A percentile compares a stretch with the other conserved stretches of the same genome.
Evolutionary conservation across 495 filamentous ascomycete genomes (phyloP).

Genomic region (Aspergillus bridgeri): DNA sequence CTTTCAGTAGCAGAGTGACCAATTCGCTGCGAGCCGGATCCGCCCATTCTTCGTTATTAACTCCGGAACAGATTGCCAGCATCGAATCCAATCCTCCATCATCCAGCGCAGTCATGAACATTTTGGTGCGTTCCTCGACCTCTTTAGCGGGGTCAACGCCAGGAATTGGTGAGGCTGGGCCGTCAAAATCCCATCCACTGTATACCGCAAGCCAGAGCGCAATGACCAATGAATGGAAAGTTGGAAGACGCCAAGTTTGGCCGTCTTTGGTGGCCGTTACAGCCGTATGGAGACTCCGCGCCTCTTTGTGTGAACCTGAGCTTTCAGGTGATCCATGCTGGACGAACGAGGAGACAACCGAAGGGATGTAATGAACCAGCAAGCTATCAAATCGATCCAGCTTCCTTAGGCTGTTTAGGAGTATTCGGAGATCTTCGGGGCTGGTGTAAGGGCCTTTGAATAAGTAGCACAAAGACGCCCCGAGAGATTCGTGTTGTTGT

Average conservation of each 20-base stretch:
- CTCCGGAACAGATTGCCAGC: conserved; percentile 74
- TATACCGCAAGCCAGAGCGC: conserved; percentile 90
- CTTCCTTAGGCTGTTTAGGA: conserved; percentile 61
- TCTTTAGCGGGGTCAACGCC: conserved; percentile 61
- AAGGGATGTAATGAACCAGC: conserved; percentile 75
- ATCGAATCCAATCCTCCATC: conserved; percentile 92
- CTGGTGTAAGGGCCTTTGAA: conserved; percentile 68
- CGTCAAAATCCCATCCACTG: conserved; percentile 80
- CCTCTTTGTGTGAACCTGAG: conserved; percentile 54
- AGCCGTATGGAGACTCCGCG: conserved; percentile 62
- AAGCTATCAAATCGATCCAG: conserved; percentile 69
- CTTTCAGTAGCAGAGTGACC: conserved; percentile 71
- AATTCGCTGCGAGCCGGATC: conserved; percentile 74
- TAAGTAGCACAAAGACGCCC: conserved; percentile 68
- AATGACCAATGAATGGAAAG: conserved; percentile 70
- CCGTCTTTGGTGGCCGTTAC: conserved; percentile 62
- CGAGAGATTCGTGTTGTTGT: conserved; percentile 86
- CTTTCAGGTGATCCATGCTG: conserved; percentile 72
- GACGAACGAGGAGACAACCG: conserved; percentile 66
- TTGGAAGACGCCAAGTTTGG: conserved; percentile 63
- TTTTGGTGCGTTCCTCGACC: conserved; percentile 61
- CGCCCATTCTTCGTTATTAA: conserved; percentile 71
- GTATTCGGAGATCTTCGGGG: conserved; percentile 65
- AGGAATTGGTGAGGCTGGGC: conserved; percentile 48
- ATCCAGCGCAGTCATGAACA: conserved; percentile 73